Percentiles rank a stretch among this genome's conserved stretches.
phyloP scores from a whole-genome alignment of 768 basidiomycete genomes.

The Kwoniella sp. region DNA sequence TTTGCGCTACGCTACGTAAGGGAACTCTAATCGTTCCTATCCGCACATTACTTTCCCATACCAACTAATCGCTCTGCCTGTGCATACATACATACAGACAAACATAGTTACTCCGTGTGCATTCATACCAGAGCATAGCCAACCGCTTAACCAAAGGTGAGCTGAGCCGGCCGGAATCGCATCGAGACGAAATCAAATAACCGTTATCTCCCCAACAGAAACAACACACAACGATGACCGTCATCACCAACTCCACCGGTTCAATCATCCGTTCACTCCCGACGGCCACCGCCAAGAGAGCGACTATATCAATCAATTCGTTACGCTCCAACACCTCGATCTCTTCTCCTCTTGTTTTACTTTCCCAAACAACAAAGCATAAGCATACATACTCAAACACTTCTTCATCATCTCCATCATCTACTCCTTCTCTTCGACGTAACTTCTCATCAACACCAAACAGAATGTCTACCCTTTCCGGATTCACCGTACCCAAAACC shows the following conservation, averaged over 20 bases:
- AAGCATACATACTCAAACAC: constrained; percentile 6
- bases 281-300: constrained; percentile 5
- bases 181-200: background rate
- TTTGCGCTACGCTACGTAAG: background rate
- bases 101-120: background rate
- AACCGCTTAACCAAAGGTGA: background rate
- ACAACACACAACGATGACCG: background rate
- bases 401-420: no score
- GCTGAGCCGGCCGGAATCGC: constrained; percentile 1
- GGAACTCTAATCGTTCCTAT: background rate
- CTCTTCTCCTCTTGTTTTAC: background rate
- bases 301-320: constrained; percentile 11
- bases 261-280: constrained; percentile 25
- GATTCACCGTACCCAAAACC: constrained; percentile 22
- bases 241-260: constrained; percentile 12
- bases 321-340: background rate
- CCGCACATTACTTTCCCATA: background rate
- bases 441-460: constrained; percentile 8
- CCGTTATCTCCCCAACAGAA: constrained; percentile 6
- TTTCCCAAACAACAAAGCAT: background rate
- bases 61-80: no score
- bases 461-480: constrained; percentile 19
- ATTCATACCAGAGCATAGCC: no score
- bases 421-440: background rate
- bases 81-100: background rate